phyloP scores from a whole-genome alignment of 2,329 filamentous ascomycete species.

The Epichloe typhina region DNA sequence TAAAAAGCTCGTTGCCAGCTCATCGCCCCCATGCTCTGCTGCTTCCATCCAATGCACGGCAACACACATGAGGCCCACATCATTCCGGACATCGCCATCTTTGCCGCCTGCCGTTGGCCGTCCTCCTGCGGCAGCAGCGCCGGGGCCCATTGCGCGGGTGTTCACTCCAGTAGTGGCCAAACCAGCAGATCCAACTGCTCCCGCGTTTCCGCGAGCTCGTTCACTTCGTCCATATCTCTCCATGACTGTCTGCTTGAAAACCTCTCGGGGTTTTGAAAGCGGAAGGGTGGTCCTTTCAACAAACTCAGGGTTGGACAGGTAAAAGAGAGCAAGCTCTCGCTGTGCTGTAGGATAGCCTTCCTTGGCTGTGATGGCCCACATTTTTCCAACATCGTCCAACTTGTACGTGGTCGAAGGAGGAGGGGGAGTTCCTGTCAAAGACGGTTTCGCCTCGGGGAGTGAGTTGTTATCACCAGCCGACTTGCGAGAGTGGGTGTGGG shows the following conservation, averaged over 20 bases:
- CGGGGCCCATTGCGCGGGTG: constrained; percentile 12
- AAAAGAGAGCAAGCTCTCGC: constrained; percentile 84
- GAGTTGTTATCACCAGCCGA: constrained; percentile 21
- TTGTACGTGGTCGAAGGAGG: constrained; percentile 48
- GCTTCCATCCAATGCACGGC: constrained; percentile 97
- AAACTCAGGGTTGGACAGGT: constrained; percentile 80
- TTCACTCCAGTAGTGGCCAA: constrained; percentile 14
- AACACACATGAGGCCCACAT: constrained; percentile 82
- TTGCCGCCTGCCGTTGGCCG: constrained; percentile 17
- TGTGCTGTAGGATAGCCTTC: constrained; percentile 76
- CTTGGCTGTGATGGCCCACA: constrained; percentile 88
- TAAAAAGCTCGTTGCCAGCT: constrained; percentile 70
- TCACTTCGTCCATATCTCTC: constrained; percentile 44
- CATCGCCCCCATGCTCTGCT: constrained; percentile 74
- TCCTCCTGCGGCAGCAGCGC: constrained; percentile 9
- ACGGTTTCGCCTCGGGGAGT: constrained; percentile 18
- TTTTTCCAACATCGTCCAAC: constrained; percentile 69
- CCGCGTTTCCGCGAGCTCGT: constrained; percentile 11
- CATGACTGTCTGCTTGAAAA: constrained; percentile 82
- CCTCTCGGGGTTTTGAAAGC: constrained; percentile 70
- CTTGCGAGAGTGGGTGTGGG: constrained; percentile 50
- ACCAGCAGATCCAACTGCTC: constrained; percentile 11
- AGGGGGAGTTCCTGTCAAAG: constrained; percentile 30
- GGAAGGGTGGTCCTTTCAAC: constrained; percentile 71
- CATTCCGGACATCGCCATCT: constrained; percentile 47